Evolutionary conservation across 768 basidiomycete genomes (phyloP), one percentile per base, ranked within the genome.

Genomic region (Boletus rufocinnamomeus): DNA sequence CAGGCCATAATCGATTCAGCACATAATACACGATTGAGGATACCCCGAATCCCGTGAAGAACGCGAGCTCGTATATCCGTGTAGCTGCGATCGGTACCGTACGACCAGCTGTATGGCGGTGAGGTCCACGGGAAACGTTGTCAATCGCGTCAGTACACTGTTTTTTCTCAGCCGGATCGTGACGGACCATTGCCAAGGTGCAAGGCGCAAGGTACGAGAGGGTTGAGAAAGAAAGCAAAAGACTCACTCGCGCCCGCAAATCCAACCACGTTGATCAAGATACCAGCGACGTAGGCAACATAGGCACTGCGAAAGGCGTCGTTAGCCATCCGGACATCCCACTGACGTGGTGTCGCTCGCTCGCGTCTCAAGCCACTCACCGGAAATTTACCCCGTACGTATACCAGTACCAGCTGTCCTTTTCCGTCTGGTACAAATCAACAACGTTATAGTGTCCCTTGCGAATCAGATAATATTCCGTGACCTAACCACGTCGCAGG

Each of bases 31-130:
- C 68, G 58, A 88, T 50, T 10, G 82, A 77, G 2, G 90, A 88
- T 44, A 86, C 80, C 32, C 83, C 84, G 63, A 91, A 88, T 30
- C 91, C 91, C n/a, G 88, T 88, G 74, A 93, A 89, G 80, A 92
- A 94, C 14, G 88, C 85, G 77, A 92, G 80, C 52, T 86, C 75
- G 72, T 88, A 91, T 62, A 90, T 82, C 54, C 83, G 80, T n/a
- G 84, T 89, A 2, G 90, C 89, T 6, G 81, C 83, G 27, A 87
- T 66, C 7, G 88, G 84, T 1, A 92, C 89, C 0, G 67, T 71
- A 40, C 76, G 78, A 9, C 88, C 88, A 32, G 84, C 83, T 82
- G 4, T 54, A 35, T 50, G n/a, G 19, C 43, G 40, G 48, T 21
- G 34, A 44, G 27, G 50, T 52, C 27, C 56, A 49, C 34, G 40